Conservation (phyloP, 768 basidiomycete genomes). For the Dioszegia aurantiaca region DNA sequence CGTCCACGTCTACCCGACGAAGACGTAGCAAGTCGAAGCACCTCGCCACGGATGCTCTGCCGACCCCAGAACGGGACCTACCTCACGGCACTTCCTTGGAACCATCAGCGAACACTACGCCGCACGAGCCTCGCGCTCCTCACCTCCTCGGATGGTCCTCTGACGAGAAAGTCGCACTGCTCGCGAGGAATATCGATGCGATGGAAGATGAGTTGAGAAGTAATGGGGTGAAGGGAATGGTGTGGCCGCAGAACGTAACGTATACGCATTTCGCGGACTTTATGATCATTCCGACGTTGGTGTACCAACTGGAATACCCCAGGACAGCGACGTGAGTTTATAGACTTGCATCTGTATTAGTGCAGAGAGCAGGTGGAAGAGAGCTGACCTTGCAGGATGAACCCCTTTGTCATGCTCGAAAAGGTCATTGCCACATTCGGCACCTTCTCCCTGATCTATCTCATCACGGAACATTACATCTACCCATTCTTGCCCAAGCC, state of each 20-base stretch:
- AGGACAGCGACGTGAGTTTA: constrained; percentile 70
- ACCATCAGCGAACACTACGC: constrained; percentile 42
- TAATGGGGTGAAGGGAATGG: constrained; percentile 61
- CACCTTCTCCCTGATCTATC: constrained; percentile 79
- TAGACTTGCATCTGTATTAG: neutral
- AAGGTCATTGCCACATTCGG: constrained; percentile 84
- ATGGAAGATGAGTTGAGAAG: constrained; percentile 73
- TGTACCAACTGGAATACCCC: constrained; percentile 96
- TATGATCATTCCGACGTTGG: constrained; percentile 82
- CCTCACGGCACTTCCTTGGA: constrained; percentile 49
- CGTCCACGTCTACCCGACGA: constrained; percentile 8
- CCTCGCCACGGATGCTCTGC: constrained; percentile 29
- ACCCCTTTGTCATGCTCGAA: constrained; percentile 71
- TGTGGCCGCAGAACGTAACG: constrained; percentile 82
- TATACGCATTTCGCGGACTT: constrained; percentile 79
- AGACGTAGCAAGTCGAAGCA: constrained; percentile 5
- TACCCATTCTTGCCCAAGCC: constrained; percentile 64
- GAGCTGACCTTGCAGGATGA: constrained; percentile 50
- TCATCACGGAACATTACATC: constrained; percentile 90
- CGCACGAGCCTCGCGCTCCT: constrained; percentile 27
- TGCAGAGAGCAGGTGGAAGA: neutral
- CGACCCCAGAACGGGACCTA: constrained; percentile 26
- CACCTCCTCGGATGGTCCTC: constrained; percentile 65
- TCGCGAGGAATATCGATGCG: constrained; percentile 74
- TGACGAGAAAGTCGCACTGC: constrained; percentile 61